A percentile compares a stretch with the other conserved stretches of the same genome.
Conservation (phyloP, 371 early-diverging fungal genomes). For the Saksenaea vasiformis region DNA sequence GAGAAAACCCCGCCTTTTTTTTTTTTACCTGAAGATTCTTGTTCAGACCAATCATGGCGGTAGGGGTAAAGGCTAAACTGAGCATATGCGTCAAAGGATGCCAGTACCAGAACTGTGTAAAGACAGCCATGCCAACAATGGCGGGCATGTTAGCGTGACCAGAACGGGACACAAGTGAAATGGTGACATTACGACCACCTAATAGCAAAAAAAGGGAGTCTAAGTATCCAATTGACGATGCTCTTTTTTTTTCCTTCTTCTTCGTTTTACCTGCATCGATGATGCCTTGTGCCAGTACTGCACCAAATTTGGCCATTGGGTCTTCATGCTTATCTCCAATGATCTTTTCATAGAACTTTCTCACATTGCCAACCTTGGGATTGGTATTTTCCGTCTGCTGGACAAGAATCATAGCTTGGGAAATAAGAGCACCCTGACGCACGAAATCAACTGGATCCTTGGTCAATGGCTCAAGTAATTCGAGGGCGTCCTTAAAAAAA, state of each 20-base stretch:
- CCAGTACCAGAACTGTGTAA: conserved; percentile 99
- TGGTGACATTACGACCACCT: conserved; percentile 96
- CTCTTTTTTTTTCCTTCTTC: background rate
- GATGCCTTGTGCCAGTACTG: conserved; percentile 96
- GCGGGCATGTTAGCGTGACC: conserved; percentile 93
- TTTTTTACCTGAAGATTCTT: conserved; percentile 69
- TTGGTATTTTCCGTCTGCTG: conserved; percentile 91
- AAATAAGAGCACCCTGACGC: conserved; percentile 97
- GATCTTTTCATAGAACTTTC: conserved; percentile 88
- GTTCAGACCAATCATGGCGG: conserved; percentile 94
- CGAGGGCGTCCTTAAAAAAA: conserved; percentile 78
- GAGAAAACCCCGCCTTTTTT: background rate
- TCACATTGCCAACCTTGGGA: conserved; percentile 76
- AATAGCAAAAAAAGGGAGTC: background rate
- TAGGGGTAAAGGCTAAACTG: conserved; percentile 92
- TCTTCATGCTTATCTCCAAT: conserved; percentile 95
- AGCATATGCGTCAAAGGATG: conserved; percentile 97
- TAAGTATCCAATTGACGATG: background rate
- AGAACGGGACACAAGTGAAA: conserved; percentile 87
- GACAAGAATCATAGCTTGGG: conserved; percentile 96
- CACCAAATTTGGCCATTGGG: conserved; percentile 96
- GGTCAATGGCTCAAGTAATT: conserved; percentile 96
- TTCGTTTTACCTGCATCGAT: conserved; percentile 92
- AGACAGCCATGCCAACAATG: conserved; percentile 95
- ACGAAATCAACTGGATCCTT: conserved; percentile 98